These are phyloP conservation scores for Acanthamoeba sp. DNA, from an alignment of 208 protist species.

Conservation along the genomic window DNA sequence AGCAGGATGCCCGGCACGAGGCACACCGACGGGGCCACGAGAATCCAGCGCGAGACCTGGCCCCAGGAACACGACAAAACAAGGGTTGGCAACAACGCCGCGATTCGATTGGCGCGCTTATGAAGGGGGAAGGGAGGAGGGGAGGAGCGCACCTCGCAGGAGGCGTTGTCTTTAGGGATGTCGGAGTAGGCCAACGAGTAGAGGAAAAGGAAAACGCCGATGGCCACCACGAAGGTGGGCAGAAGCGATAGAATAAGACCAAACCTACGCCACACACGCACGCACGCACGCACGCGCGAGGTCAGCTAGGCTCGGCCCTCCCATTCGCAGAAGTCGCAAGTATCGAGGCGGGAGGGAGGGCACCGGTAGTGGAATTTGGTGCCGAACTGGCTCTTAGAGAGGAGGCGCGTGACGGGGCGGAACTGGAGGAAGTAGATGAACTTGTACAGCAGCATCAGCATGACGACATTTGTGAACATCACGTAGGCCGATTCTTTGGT, in stretches of 20 bases:
- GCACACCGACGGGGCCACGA: conserved; percentile 12
- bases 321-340: too few relatives aligned
- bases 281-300: not conserved
- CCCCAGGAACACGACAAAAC: too few relatives aligned
- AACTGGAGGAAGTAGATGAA: conserved; percentile 60
- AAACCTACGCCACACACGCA: not conserved
- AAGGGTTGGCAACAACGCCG: not conserved
- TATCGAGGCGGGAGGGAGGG: not conserved
- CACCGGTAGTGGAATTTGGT: conserved; percentile 43
- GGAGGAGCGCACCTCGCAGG: not conserved
- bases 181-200: conserved; percentile 55
- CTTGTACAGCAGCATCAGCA: conserved; percentile 45
- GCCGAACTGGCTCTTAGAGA: conserved; percentile 46
- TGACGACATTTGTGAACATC: conserved; percentile 7
- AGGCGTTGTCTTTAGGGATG: conserved; percentile 50
- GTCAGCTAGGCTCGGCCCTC: too few relatives aligned
- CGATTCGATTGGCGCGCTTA: too few relatives aligned
- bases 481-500: conserved; percentile 16
- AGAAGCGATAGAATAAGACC: conserved; percentile 3
- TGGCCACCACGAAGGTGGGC: conserved; percentile 11
- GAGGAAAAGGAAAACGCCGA: conserved; percentile 36
- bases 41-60: conserved; percentile 37
- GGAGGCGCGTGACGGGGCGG: conserved; percentile 35
- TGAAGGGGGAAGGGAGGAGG: not conserved
- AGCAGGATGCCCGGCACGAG: conserved; percentile 34